A percentile compares a stretch with the other conserved stretches of the same genome.
Conservation (phyloP, 2,329 filamentous ascomycete genomes). For the Blastomyces emzantsi region DNA sequence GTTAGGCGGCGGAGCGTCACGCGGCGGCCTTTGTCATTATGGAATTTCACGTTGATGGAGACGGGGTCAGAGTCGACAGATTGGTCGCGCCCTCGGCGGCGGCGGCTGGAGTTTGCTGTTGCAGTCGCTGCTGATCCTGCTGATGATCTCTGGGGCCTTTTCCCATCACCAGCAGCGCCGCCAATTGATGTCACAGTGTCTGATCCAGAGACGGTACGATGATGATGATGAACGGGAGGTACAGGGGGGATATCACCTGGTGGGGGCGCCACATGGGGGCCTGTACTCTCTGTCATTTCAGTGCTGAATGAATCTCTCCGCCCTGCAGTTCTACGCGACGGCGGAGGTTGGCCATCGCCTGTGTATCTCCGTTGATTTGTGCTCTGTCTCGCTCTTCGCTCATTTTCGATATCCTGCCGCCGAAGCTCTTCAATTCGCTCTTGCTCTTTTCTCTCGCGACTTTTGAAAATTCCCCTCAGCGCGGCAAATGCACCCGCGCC, state of each 20-base stretch:
- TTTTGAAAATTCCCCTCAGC: constrained; percentile 49
- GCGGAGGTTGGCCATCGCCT: constrained; percentile 12
- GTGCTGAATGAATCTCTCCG: constrained; percentile 18
- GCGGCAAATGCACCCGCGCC: constrained; percentile 59
- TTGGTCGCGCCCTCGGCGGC: constrained; percentile 32
- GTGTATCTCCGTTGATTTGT: constrained; percentile 52
- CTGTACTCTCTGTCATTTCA: constrained; percentile 28
- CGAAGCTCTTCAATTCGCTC: constrained; percentile 29
- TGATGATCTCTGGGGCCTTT: constrained; percentile 19
- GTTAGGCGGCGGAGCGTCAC: constrained; percentile 54
- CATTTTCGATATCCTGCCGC: constrained; percentile 43
- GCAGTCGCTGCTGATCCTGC: constrained; percentile 26
- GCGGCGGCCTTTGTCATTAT: constrained; percentile 50
- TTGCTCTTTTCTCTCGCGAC: constrained; percentile 48
- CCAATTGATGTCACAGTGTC: constrained; percentile 23
- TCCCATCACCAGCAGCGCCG: constrained; percentile 18
- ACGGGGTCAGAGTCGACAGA: constrained; percentile 50
- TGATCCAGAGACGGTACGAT: constrained; percentile 29
- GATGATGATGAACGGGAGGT: constrained; percentile 30
- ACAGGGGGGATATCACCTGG: constrained; percentile 32
- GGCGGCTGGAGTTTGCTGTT: constrained; percentile 25
- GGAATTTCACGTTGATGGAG: constrained; percentile 57
- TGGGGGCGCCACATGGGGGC: constrained; percentile 24
- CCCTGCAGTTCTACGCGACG: constrained; percentile 13
- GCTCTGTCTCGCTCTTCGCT: constrained; percentile 41